Base-by-base conservation (phyloP, 2,329 filamentous ascomycete genomes). In the Ophidiomyces ophidiicola region DNA sequence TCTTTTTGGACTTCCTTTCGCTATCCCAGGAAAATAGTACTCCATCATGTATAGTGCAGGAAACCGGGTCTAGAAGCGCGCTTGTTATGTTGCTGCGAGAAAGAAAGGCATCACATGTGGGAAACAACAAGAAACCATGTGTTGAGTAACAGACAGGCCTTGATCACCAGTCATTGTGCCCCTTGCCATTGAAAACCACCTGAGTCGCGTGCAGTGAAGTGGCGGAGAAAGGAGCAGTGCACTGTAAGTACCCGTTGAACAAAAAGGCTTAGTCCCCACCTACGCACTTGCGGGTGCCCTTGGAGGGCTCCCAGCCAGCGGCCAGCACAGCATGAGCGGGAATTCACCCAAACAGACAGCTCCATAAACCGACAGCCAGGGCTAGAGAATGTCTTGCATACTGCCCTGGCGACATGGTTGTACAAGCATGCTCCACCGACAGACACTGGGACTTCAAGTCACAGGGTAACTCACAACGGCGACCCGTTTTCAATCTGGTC, bases 371-470 rank as follows among this genome's bases (percentile, higher is more conserved):
- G 32, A 19, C 32, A 41, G 32, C 38, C 18, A 30, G 32, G 12
- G 36, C 11, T 33, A 23, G 43, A 40, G 28, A 42, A 45, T 45
- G 39, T 42, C 43, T 45, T 45, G 43, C 43, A 45, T 45, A 40
- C 23, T 36, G 33, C 28, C 39, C 39, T 36, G 24, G 25, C 24
- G 31, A 41, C 38, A 41, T 28, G 32, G 43, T 45, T 26, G 39
- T 37, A 45, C 43, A 42, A 37, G 34, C 42, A 40, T 32, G 34
- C 37, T 32, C 36, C 34, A 35, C 36, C 38, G 19, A 40, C 38
- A 40, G 38, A 26, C 20, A 28, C 31, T 29, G 31, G 31, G 38
- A 25, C 31, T 34, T 24, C 12, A 36, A 21, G 35, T 23, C 29
- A 23, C 25, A 14, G 32, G 20, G 38, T 36, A 24, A 32, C 30